Base-by-base conservation (phyloP, 257 asterid species). In the Leonotis leonurus region DNA sequence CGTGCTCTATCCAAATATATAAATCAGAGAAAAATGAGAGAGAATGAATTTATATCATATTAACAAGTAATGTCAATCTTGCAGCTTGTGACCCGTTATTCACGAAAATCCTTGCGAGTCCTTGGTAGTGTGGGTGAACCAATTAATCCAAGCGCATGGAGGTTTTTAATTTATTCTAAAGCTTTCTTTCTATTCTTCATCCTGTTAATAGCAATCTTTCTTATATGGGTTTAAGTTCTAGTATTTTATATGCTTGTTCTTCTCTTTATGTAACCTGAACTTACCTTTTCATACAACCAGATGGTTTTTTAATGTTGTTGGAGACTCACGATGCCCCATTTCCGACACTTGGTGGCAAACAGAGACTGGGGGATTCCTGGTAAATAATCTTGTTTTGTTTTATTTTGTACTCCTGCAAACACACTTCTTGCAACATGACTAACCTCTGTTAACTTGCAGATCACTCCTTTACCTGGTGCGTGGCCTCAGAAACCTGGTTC, bases 291-390 rank as follows among this genome's bases (percentile, higher is more conserved):
- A 27, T 72, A 43, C 56, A 59, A 35, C 63, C 80, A 91, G 98
- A 87, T 91, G 98, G 98, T 91, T 84, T 81, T 91, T 73, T 81
- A 88, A 91, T 73, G 74, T 80, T 74, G 85, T 88, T 66, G 98
- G 98, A 65, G 90, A 86, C 69, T 74, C 98, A 43, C 81, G 95
- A 78, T 91, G 98, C 76, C 98, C 95, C 67, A 86, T 91, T 76
- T 91, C 98, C 55, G 98, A 91, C 73, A 91, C 98, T 57, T 91
- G 98, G 98, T 91, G 98, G 98, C 98, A 91, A 76, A 91, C 97
- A 22, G 98, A 91, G 75, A 88, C 97, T 11, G 98, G 98, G 45
- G 98, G 98, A 60, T 83, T 91, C 83, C 78, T 91, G 98, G 98
- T 86, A 77, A 26, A 67, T 71, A 48, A 71, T 44, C 73, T 67